Conservation (phyloP, 2,329 filamentous ascomycete species). For the Onygenales sp. region DNA sequence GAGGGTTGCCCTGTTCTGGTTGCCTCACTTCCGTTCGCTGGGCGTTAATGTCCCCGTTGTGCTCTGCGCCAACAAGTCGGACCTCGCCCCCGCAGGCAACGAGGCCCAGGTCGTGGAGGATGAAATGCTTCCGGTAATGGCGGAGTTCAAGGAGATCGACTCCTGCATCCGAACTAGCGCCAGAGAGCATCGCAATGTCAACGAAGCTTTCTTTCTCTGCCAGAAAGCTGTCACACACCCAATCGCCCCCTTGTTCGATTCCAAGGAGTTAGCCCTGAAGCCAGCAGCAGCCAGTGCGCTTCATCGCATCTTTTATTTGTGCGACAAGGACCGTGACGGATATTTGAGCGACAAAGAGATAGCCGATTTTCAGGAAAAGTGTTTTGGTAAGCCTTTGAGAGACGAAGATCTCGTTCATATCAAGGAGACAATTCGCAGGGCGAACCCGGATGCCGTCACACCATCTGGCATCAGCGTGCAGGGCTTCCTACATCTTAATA, state of each 20-base stretch:
- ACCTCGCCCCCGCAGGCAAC: slow-evolving; percentile 63
- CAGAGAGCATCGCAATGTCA: slow-evolving; percentile 84
- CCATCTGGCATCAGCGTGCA: slow-evolving; percentile 67
- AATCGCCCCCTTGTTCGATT: slow-evolving; percentile 91
- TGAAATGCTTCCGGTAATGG: slow-evolving; percentile 97
- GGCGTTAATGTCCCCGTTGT: slow-evolving; percentile 99
- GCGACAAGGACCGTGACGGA: slow-evolving; percentile 92
- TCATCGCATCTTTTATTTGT: slow-evolving; percentile 86
- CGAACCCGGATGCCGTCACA: slow-evolving; percentile 52
- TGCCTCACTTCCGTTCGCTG: slow-evolving; percentile 93
- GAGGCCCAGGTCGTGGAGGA: slow-evolving; percentile 84
- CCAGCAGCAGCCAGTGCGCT: slow-evolving; percentile 79
- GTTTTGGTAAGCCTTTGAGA: slow-evolving; percentile 79
- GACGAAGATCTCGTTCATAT: slow-evolving; percentile 80
- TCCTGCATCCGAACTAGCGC: slow-evolving; percentile 94
- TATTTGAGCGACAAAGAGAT: slow-evolving; percentile 85
- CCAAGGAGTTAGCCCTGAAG: slow-evolving; percentile 83
- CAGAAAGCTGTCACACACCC: slow-evolving; percentile 97
- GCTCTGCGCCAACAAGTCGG: slow-evolving; percentile 95
- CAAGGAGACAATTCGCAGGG: slow-evolving; percentile 72
- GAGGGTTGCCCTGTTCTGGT: slow-evolving; percentile 92
- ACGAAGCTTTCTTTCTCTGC: slow-evolving; percentile 94
- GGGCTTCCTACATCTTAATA: slow-evolving; percentile 85
- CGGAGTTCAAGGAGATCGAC: slow-evolving; percentile 97
- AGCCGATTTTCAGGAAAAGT: slow-evolving; percentile 79